phyloP scores from a whole-genome alignment of 805 yeast species.

The Hyphopichia homilentoma region DNA sequence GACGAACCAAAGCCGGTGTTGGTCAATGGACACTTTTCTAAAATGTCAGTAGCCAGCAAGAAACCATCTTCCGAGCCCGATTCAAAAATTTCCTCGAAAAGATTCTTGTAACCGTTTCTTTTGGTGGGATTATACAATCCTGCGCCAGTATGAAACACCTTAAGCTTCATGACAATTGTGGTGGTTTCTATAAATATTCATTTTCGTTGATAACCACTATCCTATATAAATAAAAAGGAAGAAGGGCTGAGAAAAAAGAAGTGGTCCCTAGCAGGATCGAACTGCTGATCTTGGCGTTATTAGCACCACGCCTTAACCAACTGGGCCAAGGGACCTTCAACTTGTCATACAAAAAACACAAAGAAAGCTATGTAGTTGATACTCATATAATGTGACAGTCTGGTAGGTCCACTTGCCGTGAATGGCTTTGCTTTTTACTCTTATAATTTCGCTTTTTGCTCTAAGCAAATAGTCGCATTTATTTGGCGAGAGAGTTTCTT shows the following conservation, averaged over 20 bases:
- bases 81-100: conserved; percentile 25
- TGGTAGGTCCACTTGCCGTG: too few relatives aligned
- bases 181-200: neutral
- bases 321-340: conserved; percentile 57
- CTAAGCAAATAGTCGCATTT: too few relatives aligned
- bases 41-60: conserved; percentile 12
- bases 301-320: conserved; percentile 54
- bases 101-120: conserved; percentile 17
- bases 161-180: conserved; percentile 1
- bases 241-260: conserved; percentile 21
- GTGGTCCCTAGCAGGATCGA: conserved; percentile 86
- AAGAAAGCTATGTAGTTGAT: too few relatives aligned
- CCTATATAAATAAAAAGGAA: too few relatives aligned
- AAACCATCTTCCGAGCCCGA: conserved; percentile 3
- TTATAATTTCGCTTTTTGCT: too few relatives aligned
- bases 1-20: conserved; percentile 51
- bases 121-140: conserved; percentile 36
- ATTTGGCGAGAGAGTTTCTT: too few relatives aligned
- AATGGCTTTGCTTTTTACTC: too few relatives aligned
- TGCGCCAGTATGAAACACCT: conserved; percentile 50
- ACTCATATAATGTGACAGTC: too few relatives aligned
- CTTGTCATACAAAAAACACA: too few relatives aligned
- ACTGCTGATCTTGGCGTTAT: conserved; percentile 72
- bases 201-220: too few relatives aligned
- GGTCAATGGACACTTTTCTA: conserved; percentile 40